These are phyloP conservation scores for Sedum album DNA, from an alignment of 164 flowering plant genomes.

Conservation along the genomic window DNA sequence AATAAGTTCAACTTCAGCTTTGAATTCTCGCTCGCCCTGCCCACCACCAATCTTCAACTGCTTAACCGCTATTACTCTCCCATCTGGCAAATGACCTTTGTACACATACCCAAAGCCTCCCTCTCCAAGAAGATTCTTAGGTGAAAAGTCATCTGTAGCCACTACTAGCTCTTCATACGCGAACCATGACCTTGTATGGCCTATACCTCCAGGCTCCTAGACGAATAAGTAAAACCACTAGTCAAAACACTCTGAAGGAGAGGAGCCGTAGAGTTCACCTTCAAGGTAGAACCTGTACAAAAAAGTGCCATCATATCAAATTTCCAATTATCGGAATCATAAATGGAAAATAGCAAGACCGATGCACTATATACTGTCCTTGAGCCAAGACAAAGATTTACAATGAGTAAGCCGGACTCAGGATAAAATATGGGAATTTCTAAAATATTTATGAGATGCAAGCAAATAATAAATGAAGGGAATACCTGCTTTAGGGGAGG, in stretches of 20 bases:
- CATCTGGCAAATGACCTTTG: constrained; percentile 68
- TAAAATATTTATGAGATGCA: background rate
- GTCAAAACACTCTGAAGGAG: constrained; percentile 35
- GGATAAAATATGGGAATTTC: background rate
- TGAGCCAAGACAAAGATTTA: background rate
- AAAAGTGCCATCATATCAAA: background rate
- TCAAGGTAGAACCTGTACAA: constrained; percentile 8
- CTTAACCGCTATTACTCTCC: constrained; percentile 80
- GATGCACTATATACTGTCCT: background rate
- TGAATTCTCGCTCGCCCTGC: constrained; percentile 85
- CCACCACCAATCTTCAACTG: constrained; percentile 74
- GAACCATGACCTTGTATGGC: constrained; percentile 65
- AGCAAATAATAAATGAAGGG: background rate
- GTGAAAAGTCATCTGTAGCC: constrained; percentile 72
- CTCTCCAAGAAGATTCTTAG: constrained; percentile 66
- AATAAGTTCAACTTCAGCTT: constrained; percentile 70
- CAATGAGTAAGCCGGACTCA: background rate
- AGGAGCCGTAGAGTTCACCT: constrained; percentile 32
- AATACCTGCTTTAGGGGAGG: constrained; percentile 52
- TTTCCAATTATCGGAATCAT: background rate
- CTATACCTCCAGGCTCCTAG: constrained; percentile 53
- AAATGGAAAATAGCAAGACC: background rate
- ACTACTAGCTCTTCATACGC: constrained; percentile 53
- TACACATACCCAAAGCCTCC: constrained; percentile 93
- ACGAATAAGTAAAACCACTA: constrained; percentile 28